Base-by-base conservation (phyloP, 441 rosid genomes). In the Gossypium aridum region DNA sequence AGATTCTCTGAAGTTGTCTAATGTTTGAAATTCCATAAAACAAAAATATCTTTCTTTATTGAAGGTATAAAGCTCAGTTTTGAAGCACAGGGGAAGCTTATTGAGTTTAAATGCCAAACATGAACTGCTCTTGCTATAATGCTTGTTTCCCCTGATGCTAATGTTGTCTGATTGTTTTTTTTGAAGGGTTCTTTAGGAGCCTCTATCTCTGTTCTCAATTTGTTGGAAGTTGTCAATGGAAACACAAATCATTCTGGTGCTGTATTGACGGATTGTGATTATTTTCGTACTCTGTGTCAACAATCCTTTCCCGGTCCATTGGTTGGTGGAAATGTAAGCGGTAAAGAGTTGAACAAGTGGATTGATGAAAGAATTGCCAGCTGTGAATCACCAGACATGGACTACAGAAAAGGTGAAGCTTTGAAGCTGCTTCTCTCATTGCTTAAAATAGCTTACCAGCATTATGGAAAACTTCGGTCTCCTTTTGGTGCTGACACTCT, bases 381-480 rank as follows among this genome's bases (percentile, higher is more conserved):
- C 25, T 90, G 89, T 83, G 98, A 91, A 77, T 85, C 93, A 66
- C 65, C 81, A 20, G 77, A 80, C 55, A 81, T 87, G 83, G 92
- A 96, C 66, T 88, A 84, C 78, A 76, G 81, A 69, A 92, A 85
- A 80, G 85, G 90, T 7, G 88, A 89, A 77, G 81, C 80, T 69
- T 76, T 89, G 80, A 91, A 80, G 81, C 81, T 90, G 87, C 96
- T 94, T 77, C 89, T 96, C 60, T 91, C 97, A 74, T 81, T 96
- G 87, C 97, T 96, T 37, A 96, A 90, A 85, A 88, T 94, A 80
- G 90, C 93, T 64, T 94, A 87, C 80, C 96, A 91, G 86, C 94
- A 91, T 85, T 96, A 96, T 82, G 99, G 98, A 68, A 96, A 94
- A 87, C 93, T 96, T 73, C 89, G 98, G 62, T 91, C 98, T 82